Conservation (phyloP, 345 rosid genomes). For the Lepidium didymum region DNA sequence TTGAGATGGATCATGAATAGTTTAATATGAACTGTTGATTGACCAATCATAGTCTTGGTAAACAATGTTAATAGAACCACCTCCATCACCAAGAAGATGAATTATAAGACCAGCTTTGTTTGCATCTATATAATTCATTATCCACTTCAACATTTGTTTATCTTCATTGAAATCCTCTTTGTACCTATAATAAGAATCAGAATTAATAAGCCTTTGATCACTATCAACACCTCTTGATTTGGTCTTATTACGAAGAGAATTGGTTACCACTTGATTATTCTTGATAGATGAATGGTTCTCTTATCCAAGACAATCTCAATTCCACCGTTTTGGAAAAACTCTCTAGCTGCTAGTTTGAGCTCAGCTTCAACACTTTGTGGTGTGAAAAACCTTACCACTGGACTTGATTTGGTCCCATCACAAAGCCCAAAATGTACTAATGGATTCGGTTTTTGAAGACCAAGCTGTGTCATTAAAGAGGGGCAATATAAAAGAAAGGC, state of each 20-base stretch:
- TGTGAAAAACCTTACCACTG: slow-evolving; percentile 69
- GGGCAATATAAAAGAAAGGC: background rate
- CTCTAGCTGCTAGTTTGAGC: slow-evolving; percentile 59
- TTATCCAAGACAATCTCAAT: slow-evolving; percentile 53
- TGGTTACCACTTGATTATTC: slow-evolving; percentile 72
- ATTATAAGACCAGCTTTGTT: slow-evolving; percentile 63
- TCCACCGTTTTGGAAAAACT: slow-evolving; percentile 60
- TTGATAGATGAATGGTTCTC: slow-evolving; percentile 54
- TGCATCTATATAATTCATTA: slow-evolving; percentile 62
- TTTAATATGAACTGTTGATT: slow-evolving; percentile 34
- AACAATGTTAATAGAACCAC: slow-evolving; percentile 43
- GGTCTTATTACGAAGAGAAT: background rate
- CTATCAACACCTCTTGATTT: background rate
- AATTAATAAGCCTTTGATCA: no score
- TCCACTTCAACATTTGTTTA: slow-evolving; percentile 63
- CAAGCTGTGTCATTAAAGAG: slow-evolving; percentile 36
- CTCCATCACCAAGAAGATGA: slow-evolving; percentile 61
- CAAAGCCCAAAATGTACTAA: slow-evolving; percentile 81
- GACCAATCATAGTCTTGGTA: slow-evolving; percentile 85
- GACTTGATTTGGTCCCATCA: slow-evolving; percentile 78
- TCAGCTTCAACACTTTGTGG: slow-evolving; percentile 59
- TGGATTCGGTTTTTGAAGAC: slow-evolving; percentile 53
- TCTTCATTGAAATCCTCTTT: slow-evolving; percentile 64
- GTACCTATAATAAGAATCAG: slow-evolving; percentile 39
- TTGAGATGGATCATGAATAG: background rate